phyloP scores from a whole-genome alignment of 2,329 filamentous ascomycete species.

The Colletotrichum sp. region DNA sequence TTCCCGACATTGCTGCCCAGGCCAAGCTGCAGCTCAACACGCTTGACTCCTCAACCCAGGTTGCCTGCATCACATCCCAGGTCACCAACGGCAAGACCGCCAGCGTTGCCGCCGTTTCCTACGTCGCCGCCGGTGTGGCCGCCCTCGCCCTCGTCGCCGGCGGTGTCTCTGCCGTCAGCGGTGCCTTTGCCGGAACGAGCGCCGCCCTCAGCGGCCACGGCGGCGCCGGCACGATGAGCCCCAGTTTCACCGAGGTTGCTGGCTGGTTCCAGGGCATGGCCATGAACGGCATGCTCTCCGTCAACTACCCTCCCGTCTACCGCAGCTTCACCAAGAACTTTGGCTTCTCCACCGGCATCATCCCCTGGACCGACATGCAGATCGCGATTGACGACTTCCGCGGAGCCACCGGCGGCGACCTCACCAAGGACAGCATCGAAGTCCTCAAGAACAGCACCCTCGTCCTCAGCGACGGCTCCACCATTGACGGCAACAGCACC shows the following conservation, averaged over 20 bases:
- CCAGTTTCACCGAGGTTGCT: slow-evolving; percentile 84
- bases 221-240: slow-evolving; percentile 72
- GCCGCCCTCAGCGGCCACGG: slow-evolving; percentile 57
- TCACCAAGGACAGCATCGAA: slow-evolving; percentile 78
- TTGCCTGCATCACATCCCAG: slow-evolving; percentile 83
- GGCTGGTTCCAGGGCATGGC: slow-evolving; percentile 94
- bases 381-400: slow-evolving; percentile 85
- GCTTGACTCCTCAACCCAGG: slow-evolving; percentile 49
- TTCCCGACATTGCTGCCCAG: slow-evolving; percentile 88
- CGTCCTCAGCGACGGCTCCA: slow-evolving; percentile 68
- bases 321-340: slow-evolving; percentile 92
- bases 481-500: slow-evolving; percentile 36
- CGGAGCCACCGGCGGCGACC: slow-evolving; percentile 79
- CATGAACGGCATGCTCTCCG: slow-evolving; percentile 95
- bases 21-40: slow-evolving; percentile 79
- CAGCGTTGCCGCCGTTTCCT: slow-evolving; percentile 76
- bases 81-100: slow-evolving; percentile 90
- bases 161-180: slow-evolving; percentile 72
- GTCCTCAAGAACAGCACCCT: slow-evolving; percentile 79
- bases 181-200: slow-evolving; percentile 59
- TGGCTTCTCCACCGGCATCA: slow-evolving; percentile 84
- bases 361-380: slow-evolving; percentile 85
- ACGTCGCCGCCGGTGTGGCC: slow-evolving; percentile 82
- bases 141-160: slow-evolving; percentile 81
- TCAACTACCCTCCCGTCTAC: slow-evolving; percentile 86